A percentile compares a stretch with the other conserved stretches of the same genome.
These are phyloP conservation scores for Aspergillus bertholletiae DNA, from an alignment of 495 filamentous ascomycete species.

Conservation along the genomic window DNA sequence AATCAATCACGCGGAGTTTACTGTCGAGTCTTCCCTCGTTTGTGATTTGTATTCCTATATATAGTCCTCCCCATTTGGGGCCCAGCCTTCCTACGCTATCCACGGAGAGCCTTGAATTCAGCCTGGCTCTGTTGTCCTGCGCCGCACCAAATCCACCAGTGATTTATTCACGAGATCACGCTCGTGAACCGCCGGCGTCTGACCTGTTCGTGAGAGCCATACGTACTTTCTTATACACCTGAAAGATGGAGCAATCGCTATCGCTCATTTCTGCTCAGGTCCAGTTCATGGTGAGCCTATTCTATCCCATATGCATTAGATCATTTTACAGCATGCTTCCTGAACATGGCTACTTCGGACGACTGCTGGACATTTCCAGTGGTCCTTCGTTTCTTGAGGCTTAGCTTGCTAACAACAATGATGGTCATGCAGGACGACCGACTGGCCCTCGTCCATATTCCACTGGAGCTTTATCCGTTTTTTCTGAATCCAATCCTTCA, in stretches of 20 bases:
- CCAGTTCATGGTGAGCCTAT: conserved; percentile 51
- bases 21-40: background rate
- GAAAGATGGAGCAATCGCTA: conserved; percentile 46
- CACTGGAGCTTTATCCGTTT: conserved; percentile 71
- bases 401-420: conserved; percentile 11
- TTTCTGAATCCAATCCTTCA: conserved; percentile 82
- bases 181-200: background rate
- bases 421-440: conserved; percentile 67
- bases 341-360: background rate
- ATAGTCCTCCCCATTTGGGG: background rate
- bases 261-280: conserved; percentile 52
- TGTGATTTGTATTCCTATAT: background rate
- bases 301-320: conserved; percentile 1
- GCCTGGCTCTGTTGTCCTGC: background rate
- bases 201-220: background rate
- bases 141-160: background rate
- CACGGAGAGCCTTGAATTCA: background rate
- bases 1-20: background rate
- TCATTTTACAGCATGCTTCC: background rate
- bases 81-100: background rate
- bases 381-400: background rate
- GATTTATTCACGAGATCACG: background rate
- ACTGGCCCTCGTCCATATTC: conserved; percentile 87
- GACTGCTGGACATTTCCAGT: background rate
- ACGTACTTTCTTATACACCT: background rate